Conservation (phyloP, 2,329 filamentous ascomycete genomes). For the Berkeleyomyces basicola region DNA sequence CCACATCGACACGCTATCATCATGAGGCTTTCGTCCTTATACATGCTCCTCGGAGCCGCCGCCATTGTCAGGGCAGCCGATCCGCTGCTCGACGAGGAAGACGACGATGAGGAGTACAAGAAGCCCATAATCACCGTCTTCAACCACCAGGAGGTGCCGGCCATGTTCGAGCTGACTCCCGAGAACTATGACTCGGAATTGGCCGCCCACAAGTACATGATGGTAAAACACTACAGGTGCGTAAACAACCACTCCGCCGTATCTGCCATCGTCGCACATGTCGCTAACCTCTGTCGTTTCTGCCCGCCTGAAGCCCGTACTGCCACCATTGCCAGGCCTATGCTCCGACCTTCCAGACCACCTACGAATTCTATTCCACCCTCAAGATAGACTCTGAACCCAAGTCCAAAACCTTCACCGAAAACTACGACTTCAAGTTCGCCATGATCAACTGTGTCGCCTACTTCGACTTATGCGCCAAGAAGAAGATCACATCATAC, state of each 20-base stretch:
- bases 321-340: conserved; percentile 61
- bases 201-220: conserved; percentile 34
- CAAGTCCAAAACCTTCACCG: conserved; percentile 46
- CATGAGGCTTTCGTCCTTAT: conserved; percentile 30
- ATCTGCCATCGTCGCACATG: background rate
- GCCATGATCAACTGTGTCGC: conserved; percentile 73
- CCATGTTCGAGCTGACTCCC: conserved; percentile 42
- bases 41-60: conserved; percentile 31
- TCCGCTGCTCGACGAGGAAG: conserved; percentile 22
- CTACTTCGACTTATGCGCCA: conserved; percentile 59
- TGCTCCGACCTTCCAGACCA: conserved; percentile 74
- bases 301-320: conserved; percentile 30
- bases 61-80: conserved; percentile 21
- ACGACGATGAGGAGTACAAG: conserved; percentile 17
- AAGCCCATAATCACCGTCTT: conserved; percentile 35
- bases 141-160: conserved; percentile 50
- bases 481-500: conserved; percentile 50
- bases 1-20: conserved; percentile 9
- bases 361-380: conserved; percentile 91
- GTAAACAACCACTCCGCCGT: conserved; percentile 5
- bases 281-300: conserved; percentile 15
- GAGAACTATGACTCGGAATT: conserved; percentile 40
- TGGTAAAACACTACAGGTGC: conserved; percentile 54
- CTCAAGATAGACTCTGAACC: conserved; percentile 51
- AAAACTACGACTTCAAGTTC: conserved; percentile 82